Evolutionary conservation across 2,329 filamentous ascomycete species (phyloP).

Genomic region (Neofusicoccum kwambonambiense): DNA sequence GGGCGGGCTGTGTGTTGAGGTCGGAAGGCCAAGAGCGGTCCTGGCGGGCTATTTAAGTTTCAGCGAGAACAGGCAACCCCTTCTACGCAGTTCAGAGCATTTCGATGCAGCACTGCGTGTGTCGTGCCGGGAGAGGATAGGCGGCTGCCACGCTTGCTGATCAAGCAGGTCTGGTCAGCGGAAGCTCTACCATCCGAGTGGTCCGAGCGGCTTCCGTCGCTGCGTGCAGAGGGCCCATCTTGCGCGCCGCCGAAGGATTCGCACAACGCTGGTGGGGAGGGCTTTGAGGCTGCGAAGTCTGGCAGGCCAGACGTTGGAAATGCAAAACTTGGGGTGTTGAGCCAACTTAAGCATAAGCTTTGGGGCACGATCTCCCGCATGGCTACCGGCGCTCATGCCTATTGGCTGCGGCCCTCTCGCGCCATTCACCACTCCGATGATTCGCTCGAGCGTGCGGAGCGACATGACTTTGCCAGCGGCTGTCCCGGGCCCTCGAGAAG

Average conservation of each 20-base stretch:
- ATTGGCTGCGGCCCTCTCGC: not conserved
- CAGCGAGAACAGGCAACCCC: not conserved
- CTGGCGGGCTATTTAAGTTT: not conserved
- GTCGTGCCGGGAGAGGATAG: not conserved
- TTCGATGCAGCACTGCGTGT: not conserved
- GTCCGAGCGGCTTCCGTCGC: not conserved
- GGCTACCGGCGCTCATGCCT: not conserved
- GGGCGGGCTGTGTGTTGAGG: not conserved
- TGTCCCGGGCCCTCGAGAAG: not conserved
- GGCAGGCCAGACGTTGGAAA: not conserved
- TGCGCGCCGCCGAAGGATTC: not conserved
- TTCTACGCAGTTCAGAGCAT: not conserved
- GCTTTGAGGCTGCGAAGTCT: not conserved
- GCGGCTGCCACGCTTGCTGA: not conserved
- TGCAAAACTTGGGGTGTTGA: not conserved
- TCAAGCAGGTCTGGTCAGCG: not conserved
- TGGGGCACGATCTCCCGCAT: conserved; percentile 1
- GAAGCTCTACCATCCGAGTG: conserved; percentile 8
- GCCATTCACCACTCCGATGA: not conserved
- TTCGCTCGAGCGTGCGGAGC: not conserved
- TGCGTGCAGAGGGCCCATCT: not conserved
- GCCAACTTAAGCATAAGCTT: conserved; percentile 11
- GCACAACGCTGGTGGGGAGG: not conserved
- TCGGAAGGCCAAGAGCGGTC: not conserved
- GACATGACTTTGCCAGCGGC: not conserved